These are phyloP conservation scores for Candida chauliodis DNA, from an alignment of 805 yeast species.

Conservation along the genomic window DNA sequence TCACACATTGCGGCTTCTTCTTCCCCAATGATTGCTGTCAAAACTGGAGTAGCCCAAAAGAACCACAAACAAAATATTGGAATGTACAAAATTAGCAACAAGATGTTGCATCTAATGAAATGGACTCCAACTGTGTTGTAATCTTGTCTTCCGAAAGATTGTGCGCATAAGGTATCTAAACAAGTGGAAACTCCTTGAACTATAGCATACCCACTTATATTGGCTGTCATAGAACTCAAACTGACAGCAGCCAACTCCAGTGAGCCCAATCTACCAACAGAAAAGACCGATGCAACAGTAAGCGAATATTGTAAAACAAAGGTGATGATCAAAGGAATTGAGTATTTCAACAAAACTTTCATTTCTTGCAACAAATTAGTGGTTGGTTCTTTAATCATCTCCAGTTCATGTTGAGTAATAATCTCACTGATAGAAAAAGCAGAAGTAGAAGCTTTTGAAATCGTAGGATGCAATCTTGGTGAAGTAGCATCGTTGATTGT, in stretches of 20 bases:
- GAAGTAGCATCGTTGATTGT: background rate
- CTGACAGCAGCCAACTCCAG: slow-evolving; percentile 74
- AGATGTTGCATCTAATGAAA: slow-evolving; percentile 61
- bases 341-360: slow-evolving; percentile 35
- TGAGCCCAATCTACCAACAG: slow-evolving; percentile 71
- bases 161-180: slow-evolving; percentile 74
- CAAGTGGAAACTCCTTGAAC: slow-evolving; percentile 79
- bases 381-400: slow-evolving; percentile 37
- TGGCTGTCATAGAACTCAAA: slow-evolving; percentile 73
- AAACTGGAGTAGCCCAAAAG: slow-evolving; percentile 47
- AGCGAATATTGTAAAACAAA: slow-evolving; percentile 69
- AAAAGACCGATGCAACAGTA: slow-evolving; percentile 73
- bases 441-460: slow-evolving; percentile 9
- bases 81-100: slow-evolving; percentile 46
- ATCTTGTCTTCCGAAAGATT: slow-evolving; percentile 70
- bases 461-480: slow-evolving; percentile 7
- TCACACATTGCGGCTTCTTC: slow-evolving; percentile 22
- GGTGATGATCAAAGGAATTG: slow-evolving; percentile 61
- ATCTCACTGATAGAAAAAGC: slow-evolving; percentile 17
- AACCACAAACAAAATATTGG: slow-evolving; percentile 64
- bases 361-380: slow-evolving; percentile 40
- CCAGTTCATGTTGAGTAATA: slow-evolving; percentile 15
- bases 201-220: slow-evolving; percentile 69
- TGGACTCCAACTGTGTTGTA: slow-evolving; percentile 64
- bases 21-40: slow-evolving; percentile 25